These are phyloP conservation scores for Kodamaea kakaduensis DNA, from an alignment of 805 yeast species.

Conservation along the genomic window DNA sequence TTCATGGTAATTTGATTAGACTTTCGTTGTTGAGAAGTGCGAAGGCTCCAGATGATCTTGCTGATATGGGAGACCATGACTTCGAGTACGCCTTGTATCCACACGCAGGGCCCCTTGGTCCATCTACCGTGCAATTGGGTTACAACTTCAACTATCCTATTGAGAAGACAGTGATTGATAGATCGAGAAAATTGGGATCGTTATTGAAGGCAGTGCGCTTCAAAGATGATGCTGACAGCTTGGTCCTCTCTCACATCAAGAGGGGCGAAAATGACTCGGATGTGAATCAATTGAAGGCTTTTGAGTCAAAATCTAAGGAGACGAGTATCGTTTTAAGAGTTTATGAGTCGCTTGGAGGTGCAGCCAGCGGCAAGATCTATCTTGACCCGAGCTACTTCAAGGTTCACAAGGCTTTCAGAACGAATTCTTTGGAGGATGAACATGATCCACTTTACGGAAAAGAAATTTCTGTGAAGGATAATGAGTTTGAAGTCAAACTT, in stretches of 20 bases:
- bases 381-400: slow-evolving; percentile 37
- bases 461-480: slow-evolving; percentile 34
- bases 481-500: slow-evolving; percentile 42
- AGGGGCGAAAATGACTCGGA: slow-evolving; percentile 81
- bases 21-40: slow-evolving; percentile 85
- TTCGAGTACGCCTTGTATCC: slow-evolving; percentile 85
- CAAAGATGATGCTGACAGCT: slow-evolving; percentile 42
- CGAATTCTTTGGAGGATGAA: slow-evolving; percentile 57
- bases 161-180: slow-evolving; percentile 16
- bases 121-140: slow-evolving; percentile 67
- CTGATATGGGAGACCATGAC: slow-evolving; percentile 87
- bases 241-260: slow-evolving; percentile 74
- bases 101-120: slow-evolving; percentile 63
- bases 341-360: slow-evolving; percentile 88
- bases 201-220: slow-evolving; percentile 20
- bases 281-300: slow-evolving; percentile 44
- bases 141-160: slow-evolving; percentile 69
- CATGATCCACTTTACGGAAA: slow-evolving; percentile 19
- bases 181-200: slow-evolving; percentile 10
- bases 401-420: slow-evolving; percentile 46
- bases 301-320: slow-evolving; percentile 37
- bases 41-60: slow-evolving; percentile 89
- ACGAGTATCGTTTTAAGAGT: slow-evolving; percentile 65
- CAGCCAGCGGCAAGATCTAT: slow-evolving; percentile 47
- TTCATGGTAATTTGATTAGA: slow-evolving; percentile 90